phyloP scores from a whole-genome alignment of 768 basidiomycete species.

The Naganishia antarctica region DNA sequence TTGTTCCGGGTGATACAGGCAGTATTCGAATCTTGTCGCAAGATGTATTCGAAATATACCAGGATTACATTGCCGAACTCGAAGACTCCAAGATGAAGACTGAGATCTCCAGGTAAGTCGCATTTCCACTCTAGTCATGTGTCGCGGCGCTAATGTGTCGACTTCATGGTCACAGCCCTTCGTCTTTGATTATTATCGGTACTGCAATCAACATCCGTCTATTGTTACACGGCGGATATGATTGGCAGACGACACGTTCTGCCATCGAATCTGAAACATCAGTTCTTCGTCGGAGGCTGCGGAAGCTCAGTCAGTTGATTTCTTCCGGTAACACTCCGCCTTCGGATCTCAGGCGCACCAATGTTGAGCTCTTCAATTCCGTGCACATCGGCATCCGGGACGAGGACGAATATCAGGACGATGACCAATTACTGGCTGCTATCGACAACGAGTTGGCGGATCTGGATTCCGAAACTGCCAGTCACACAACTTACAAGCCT shows the following conservation, averaged over 20 bases:
- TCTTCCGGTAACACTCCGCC: slow-evolving; percentile 71
- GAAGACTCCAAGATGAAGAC: background rate
- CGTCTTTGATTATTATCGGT: background rate
- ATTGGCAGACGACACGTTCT: slow-evolving; percentile 80
- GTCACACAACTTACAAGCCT: slow-evolving; percentile 5
- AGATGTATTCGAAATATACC: slow-evolving; percentile 62
- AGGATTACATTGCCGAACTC: slow-evolving; percentile 55
- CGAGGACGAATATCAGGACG: slow-evolving; percentile 68
- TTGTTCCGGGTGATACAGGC: slow-evolving; percentile 67
- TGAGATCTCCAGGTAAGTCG: background rate
- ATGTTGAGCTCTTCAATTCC: slow-evolving; percentile 82
- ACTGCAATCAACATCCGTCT: slow-evolving; percentile 53
- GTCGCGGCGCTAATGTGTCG: too few species aligned
- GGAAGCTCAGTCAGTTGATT: slow-evolving; percentile 84
- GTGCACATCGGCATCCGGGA: slow-evolving; percentile 85
- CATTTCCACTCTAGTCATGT: background rate
- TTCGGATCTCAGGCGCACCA: slow-evolving; percentile 59
- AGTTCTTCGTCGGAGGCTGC: slow-evolving; percentile 76
- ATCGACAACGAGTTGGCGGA: slow-evolving; percentile 86
- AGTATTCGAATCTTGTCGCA: slow-evolving; percentile 72
- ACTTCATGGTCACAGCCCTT: background rate
- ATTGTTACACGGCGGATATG: slow-evolving; percentile 86
- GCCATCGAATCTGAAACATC: slow-evolving; percentile 82
- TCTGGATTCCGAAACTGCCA: slow-evolving; percentile 55
- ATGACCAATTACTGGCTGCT: slow-evolving; percentile 73